Percentiles rank a stretch among this genome's conserved stretches.
Evolutionary conservation across 2,329 filamentous ascomycete genomes (phyloP).

Genomic region (Bimuria novae-zelandiae): DNA sequence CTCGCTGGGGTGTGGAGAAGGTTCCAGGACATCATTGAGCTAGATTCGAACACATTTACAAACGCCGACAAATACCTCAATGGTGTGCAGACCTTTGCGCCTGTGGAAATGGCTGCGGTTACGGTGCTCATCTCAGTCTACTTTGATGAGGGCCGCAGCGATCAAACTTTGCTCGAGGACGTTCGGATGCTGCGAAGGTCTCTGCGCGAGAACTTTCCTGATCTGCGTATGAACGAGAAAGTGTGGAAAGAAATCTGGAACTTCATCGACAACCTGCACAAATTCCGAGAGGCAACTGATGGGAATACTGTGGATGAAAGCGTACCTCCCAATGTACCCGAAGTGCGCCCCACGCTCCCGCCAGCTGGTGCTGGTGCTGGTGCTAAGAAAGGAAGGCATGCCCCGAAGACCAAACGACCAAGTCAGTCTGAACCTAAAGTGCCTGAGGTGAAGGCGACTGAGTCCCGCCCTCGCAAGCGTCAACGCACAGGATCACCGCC

Average conservation of each 20-base stretch:
- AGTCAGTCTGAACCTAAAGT: not conserved
- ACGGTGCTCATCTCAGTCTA: conserved; percentile 41
- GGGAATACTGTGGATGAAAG: conserved; percentile 23
- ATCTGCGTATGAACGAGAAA: conserved; percentile 31
- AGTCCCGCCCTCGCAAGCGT: not conserved
- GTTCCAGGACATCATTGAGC: conserved; percentile 31
- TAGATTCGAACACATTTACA: conserved; percentile 34
- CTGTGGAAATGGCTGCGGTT: conserved; percentile 44
- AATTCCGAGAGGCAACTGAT: conserved; percentile 29
- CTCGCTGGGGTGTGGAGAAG: conserved; percentile 40
- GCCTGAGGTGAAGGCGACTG: not conserved
- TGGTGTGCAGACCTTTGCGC: conserved; percentile 41
- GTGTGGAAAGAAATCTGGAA: conserved; percentile 41
- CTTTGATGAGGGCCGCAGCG: conserved; percentile 28
- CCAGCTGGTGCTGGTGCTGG: too few relatives aligned
- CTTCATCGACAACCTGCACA: conserved; percentile 34
- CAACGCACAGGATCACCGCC: not conserved
- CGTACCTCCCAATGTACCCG: not conserved
- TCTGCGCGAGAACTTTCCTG: conserved; percentile 33
- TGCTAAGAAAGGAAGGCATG: not conserved
- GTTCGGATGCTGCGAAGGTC: conserved; percentile 30
- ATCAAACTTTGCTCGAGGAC: conserved; percentile 35
- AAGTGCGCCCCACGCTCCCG: too few relatives aligned
- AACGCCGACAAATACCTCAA: conserved; percentile 30
- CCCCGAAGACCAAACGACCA: not conserved